Evolutionary conservation across 108 stramenopile species (phyloP).

Genomic region (Schizochytrium sp.): DNA sequence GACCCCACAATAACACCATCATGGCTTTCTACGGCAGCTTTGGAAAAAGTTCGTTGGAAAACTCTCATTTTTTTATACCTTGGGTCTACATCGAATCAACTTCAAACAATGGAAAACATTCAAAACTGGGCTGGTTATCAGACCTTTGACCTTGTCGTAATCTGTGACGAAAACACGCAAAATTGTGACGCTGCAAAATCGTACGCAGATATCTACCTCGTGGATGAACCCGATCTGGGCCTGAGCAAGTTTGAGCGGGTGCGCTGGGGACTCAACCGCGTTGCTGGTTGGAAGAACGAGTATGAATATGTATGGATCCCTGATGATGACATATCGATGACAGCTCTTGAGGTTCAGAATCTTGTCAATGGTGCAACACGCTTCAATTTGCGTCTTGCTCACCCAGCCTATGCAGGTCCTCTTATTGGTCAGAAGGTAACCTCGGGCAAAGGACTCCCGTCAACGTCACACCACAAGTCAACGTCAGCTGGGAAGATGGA

Average conservation of each 20-base stretch:
- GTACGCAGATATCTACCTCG: background rate
- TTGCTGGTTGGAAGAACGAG: slow-evolving; percentile 2
- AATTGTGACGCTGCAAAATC: background rate
- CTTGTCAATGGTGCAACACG: slow-evolving; percentile 10
- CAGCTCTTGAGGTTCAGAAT: slow-evolving; percentile 11
- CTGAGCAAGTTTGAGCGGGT: background rate
- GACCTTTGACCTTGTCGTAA: slow-evolving; percentile 2
- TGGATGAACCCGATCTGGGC: background rate
- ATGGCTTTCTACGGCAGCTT: background rate
- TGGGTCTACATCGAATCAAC: background rate
- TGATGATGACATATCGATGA: slow-evolving; percentile 8
- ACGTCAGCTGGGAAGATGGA: background rate
- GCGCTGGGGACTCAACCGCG: background rate
- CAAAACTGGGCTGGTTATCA: background rate
- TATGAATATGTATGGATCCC: slow-evolving; percentile 47
- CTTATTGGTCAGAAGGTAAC: background rate
- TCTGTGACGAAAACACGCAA: background rate
- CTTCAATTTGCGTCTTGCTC: background rate
- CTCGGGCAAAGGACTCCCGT: no score
- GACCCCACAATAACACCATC: slow-evolving; percentile 17
- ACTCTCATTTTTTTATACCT: background rate
- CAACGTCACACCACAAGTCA: background rate
- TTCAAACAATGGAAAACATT: background rate
- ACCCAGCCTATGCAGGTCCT: slow-evolving; percentile 13
- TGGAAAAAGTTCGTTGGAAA: background rate